Conservation (phyloP, 2,329 filamentous ascomycete genomes). For the Colletotrichum sp. region DNA sequence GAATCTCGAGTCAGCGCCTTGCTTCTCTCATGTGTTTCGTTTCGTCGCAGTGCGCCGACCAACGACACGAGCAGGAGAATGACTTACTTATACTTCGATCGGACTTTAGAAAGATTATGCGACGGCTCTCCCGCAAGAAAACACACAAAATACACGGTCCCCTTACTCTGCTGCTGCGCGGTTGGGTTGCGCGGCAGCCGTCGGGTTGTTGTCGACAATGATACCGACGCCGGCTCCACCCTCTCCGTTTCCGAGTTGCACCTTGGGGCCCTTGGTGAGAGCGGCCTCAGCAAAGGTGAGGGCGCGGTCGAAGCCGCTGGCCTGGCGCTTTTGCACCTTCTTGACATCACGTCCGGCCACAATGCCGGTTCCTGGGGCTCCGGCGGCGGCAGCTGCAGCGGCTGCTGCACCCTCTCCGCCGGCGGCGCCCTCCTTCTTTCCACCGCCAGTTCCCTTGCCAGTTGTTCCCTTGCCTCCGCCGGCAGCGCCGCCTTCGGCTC, state of each 20-base stretch:
- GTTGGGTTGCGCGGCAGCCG: constrained; percentile 10
- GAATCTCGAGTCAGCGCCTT: not conserved
- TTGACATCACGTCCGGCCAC: not conserved
- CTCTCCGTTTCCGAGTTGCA: constrained; percentile 45
- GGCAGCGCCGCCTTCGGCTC: constrained; percentile 18
- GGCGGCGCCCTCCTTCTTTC: not conserved
- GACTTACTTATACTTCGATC: constrained; percentile 15
- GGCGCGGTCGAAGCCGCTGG: constrained; percentile 44
- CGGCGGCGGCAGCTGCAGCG: constrained; percentile 2
- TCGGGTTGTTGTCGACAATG: constrained; percentile 37
- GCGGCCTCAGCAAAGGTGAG: constrained; percentile 43
- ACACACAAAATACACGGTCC: not conserved
- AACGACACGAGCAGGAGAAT: no score
- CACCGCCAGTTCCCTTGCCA: not conserved
- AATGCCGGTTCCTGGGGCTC: not conserved
- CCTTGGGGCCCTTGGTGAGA: constrained; percentile 40
- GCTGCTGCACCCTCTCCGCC: not conserved
- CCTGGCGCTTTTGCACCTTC: constrained; percentile 39
- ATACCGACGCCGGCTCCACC: constrained; percentile 45
- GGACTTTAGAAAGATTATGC: constrained; percentile 5
- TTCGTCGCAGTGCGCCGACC: not conserved
- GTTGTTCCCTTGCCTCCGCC: not conserved
- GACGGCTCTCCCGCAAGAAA: not conserved
- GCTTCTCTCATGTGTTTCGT: not conserved
- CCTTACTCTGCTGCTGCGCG: not conserved